Evolutionary conservation across 495 filamentous ascomycete genomes (phyloP).

Genomic region (Tuber indicum): DNA sequence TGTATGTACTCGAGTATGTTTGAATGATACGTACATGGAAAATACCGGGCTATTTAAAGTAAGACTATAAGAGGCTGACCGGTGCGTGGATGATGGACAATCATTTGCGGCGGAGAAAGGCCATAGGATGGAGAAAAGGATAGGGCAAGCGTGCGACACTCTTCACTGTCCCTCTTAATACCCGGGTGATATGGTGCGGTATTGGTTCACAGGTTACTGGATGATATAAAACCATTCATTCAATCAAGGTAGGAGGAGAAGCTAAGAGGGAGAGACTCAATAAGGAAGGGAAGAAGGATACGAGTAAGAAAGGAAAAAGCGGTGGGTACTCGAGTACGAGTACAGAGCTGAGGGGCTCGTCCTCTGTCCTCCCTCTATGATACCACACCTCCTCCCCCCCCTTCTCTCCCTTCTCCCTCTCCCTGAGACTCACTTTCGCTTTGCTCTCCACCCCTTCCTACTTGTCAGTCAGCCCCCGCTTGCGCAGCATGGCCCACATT

Average conservation of each 20-base stretch:
- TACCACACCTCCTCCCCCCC: too few species aligned
- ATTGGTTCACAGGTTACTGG: neutral
- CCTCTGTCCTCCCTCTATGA: neutral
- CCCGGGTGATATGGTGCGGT: neutral
- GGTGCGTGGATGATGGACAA: neutral
- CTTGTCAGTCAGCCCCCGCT: neutral
- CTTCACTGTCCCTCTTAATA: neutral
- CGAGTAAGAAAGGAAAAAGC: neutral
- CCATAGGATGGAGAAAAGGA: neutral
- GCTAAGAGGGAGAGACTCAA: neutral
- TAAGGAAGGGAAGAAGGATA: neutral
- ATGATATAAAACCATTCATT: neutral
- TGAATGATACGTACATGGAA: neutral
- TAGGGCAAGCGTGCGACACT: neutral
- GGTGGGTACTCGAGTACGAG: neutral
- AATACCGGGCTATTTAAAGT: neutral
- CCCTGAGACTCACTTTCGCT: neutral
- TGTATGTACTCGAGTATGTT: neutral
- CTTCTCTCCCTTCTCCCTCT: neutral
- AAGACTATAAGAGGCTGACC: neutral
- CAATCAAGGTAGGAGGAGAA: neutral
- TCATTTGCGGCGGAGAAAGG: neutral
- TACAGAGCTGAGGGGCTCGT: neutral
- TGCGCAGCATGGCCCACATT: neutral
- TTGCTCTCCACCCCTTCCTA: neutral